Evolutionary conservation across 192 early-diverging fungal genomes (phyloP).

Genomic region (Kappamyces sp.): DNA sequence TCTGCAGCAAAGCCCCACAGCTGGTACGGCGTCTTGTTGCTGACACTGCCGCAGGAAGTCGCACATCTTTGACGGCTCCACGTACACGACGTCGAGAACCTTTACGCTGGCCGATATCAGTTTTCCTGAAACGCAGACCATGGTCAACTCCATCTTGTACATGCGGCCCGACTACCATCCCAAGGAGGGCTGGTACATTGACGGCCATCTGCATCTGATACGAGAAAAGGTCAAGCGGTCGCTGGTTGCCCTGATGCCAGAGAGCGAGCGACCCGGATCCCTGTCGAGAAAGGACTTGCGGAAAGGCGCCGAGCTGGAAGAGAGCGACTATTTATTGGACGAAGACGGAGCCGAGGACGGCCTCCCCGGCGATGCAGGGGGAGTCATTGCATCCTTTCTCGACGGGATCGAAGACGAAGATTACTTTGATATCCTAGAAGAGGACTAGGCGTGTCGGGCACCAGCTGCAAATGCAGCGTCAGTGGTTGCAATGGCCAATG

Average conservation of each 20-base stretch:
- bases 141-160: conserved; percentile 1
- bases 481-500: neutral
- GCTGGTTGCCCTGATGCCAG: neutral
- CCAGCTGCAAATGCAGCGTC: neutral
- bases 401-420: neutral
- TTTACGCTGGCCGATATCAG: neutral
- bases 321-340: neutral
- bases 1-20: too few relatives aligned
- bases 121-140: neutral
- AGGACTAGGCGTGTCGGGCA: neutral
- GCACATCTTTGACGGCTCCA: too few relatives aligned
- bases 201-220: neutral
- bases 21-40: too few relatives aligned
- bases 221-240: conserved; percentile 3
- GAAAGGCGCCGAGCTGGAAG: neutral
- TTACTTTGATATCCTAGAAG: conserved; percentile 13
- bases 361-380: neutral
- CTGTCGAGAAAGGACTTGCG: neutral
- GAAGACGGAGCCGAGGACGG: neutral
- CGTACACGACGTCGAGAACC: too few relatives aligned
- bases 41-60: too few relatives aligned
- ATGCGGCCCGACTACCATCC: neutral
- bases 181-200: conserved; percentile 6
- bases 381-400: too few relatives aligned
- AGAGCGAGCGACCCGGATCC: neutral